Evolutionary conservation across 306 rosid genomes (phyloP).

Genomic region (Lathyrus aphaca): DNA sequence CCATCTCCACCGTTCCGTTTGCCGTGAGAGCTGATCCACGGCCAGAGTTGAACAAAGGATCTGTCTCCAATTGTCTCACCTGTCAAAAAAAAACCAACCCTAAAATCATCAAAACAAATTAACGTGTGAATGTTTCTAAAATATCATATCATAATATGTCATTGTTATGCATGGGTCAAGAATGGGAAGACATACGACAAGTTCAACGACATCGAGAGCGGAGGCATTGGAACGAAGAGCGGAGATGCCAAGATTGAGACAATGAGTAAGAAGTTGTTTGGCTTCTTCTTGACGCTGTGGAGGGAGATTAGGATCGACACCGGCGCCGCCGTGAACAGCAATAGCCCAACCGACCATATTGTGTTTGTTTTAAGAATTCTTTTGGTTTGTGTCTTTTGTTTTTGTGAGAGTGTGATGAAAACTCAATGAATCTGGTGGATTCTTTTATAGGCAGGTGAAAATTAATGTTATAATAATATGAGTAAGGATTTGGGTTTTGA

Average conservation of each 20-base stretch:
- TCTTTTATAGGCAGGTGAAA: not conserved
- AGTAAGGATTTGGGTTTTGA: not conserved
- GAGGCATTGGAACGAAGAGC: constrained; percentile 70
- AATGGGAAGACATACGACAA: constrained; percentile 60
- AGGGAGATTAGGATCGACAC: constrained; percentile 95
- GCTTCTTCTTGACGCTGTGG: constrained; percentile 78
- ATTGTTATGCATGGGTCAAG: too few relatives aligned
- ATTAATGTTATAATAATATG: not conserved
- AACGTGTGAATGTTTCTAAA: not conserved
- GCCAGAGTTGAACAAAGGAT: constrained; percentile 90
- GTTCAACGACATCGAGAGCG: constrained; percentile 93
- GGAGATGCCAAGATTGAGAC: constrained; percentile 83
- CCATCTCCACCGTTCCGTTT: constrained; percentile 92
- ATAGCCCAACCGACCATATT: constrained; percentile 89
- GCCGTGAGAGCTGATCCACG: constrained; percentile 90
- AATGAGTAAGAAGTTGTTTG: constrained; percentile 76
- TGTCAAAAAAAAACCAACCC: constrained; percentile 18
- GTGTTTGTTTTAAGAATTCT: not conserved
- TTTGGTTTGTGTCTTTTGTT: not conserved
- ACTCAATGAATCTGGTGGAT: not conserved
- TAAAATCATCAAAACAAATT: not conserved
- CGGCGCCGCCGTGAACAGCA: constrained; percentile 99
- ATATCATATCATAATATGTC: not conserved
- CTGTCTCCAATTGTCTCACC: constrained; percentile 82
- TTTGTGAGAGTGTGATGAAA: not conserved